These are phyloP conservation scores for Kodamaea anthophila DNA, from an alignment of 1,139 yeast species.

Conservation along the genomic window DNA sequence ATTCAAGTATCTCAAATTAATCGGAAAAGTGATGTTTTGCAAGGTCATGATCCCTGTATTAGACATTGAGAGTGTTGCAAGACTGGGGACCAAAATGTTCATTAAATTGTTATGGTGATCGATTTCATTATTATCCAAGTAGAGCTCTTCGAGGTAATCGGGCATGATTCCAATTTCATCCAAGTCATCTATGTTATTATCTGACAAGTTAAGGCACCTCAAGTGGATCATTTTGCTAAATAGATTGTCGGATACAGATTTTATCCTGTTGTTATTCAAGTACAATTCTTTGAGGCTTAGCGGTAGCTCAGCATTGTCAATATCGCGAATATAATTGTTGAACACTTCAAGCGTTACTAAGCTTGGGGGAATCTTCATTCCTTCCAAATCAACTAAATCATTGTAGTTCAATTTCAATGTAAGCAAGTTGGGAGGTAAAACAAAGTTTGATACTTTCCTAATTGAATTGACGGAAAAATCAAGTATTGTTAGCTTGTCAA, in stretches of 20 bases:
- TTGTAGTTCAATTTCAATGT: slow-evolving; percentile 16
- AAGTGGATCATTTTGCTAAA: slow-evolving; percentile 11
- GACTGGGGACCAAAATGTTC: slow-evolving; percentile 16
- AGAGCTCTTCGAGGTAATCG: slow-evolving; percentile 12
- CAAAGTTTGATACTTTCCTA: slow-evolving; percentile 8
- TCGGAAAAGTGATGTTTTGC: slow-evolving; percentile 14
- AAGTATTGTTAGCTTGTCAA: slow-evolving; percentile 7
- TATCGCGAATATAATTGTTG: slow-evolving; percentile 11
- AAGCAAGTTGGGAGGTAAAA: slow-evolving; percentile 13
- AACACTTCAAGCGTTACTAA: slow-evolving; percentile 15
- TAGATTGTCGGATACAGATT: slow-evolving; percentile 12
- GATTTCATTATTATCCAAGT: slow-evolving; percentile 19
- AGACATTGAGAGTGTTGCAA: slow-evolving; percentile 16
- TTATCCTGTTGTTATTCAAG: slow-evolving; percentile 14
- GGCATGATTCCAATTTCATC: slow-evolving; percentile 23
- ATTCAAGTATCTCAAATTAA: slow-evolving; percentile 12
- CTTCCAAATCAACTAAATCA: slow-evolving; percentile 9
- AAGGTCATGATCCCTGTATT: slow-evolving; percentile 18
- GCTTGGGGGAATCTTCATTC: slow-evolving; percentile 11
- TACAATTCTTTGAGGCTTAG: slow-evolving; percentile 12
- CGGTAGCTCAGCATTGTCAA: slow-evolving; percentile 13
- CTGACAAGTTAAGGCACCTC: slow-evolving; percentile 13
- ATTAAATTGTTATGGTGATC: slow-evolving; percentile 16
- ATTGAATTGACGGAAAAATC: slow-evolving; percentile 14
- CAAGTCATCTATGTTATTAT: slow-evolving; percentile 19